A percentile compares a stretch with the other conserved stretches of the same genome.
Evolutionary conservation across 352 stramenopile species (phyloP).

Genomic region (Globisporangium megalacanthum): DNA sequence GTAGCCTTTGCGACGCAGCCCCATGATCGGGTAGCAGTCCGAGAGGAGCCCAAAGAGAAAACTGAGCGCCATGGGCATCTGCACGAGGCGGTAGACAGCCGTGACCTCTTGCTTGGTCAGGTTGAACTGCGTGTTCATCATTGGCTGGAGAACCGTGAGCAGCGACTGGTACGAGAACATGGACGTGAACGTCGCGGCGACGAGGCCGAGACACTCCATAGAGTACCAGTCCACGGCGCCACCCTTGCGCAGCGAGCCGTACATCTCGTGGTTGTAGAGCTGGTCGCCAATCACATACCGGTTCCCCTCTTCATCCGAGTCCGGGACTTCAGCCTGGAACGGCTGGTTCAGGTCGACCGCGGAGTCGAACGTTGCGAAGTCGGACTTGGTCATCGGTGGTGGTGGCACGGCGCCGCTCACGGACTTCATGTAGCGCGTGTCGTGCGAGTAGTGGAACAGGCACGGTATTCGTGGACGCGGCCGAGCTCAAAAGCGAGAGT

Average conservation of each 20-base stretch:
- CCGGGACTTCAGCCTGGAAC: no score
- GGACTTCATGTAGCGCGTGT: no score
- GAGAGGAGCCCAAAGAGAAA: slow-evolving; percentile 87
- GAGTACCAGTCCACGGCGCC: slow-evolving; percentile 16
- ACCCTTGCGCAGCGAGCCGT: slow-evolving; percentile 31
- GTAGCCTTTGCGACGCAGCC: slow-evolving; percentile 87
- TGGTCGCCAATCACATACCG: slow-evolving; percentile 15
- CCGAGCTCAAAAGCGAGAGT: no score
- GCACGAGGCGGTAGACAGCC: slow-evolving; percentile 45
- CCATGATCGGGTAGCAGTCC: slow-evolving; percentile 89
- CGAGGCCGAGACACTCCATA: slow-evolving; percentile 15
- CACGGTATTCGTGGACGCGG: no score
- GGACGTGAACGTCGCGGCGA: slow-evolving; percentile 17
- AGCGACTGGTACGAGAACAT: slow-evolving; percentile 16
- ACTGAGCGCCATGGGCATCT: slow-evolving; percentile 85
- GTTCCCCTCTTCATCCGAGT: background rate
- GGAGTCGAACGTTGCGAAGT: no score
- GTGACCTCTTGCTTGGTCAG: slow-evolving; percentile 11
- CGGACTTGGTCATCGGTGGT: no score
- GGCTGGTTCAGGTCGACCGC: no score
- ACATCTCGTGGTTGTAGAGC: slow-evolving; percentile 57
- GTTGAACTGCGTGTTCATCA: slow-evolving; percentile 15
- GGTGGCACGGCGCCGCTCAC: no score
- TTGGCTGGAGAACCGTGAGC: slow-evolving; percentile 8
- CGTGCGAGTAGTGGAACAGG: no score